Evolutionary conservation across 192 early-diverging fungal genomes (phyloP).

Genomic region (Rhizoclosmatium globosum): DNA sequence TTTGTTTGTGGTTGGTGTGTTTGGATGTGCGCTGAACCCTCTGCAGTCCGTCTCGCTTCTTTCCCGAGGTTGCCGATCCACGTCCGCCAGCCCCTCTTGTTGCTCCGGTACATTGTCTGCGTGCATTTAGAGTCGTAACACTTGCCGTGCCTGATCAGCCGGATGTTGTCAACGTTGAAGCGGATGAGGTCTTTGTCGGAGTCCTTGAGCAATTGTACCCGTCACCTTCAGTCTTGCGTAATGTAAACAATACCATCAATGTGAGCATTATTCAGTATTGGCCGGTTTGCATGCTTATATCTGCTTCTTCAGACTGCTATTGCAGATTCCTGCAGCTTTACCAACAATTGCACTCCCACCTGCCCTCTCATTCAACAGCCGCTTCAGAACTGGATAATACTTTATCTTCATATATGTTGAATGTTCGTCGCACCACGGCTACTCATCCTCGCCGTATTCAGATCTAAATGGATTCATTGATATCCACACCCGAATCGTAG

Average conservation of each 20-base stretch:
- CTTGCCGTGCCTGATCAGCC: background rate
- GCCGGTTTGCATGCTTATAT: too few species aligned
- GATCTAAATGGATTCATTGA: constrained; percentile 13
- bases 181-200: constrained; percentile 25
- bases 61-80: constrained; percentile 15
- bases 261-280: background rate
- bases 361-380: background rate
- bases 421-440: background rate
- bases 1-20: background rate
- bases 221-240: background rate
- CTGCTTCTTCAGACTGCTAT: background rate
- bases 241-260: background rate
- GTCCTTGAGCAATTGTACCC: constrained; percentile 18
- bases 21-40: background rate
- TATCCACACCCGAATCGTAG: background rate
- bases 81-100: background rate
- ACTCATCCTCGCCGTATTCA: background rate
- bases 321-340: background rate
- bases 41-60: constrained; percentile 21
- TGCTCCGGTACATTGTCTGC: constrained; percentile 8
- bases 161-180: background rate
- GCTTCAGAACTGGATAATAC: background rate
- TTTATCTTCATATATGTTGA: background rate
- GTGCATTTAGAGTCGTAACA: constrained; percentile 12
- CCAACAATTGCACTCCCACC: background rate